Conservation (phyloP, 495 filamentous ascomycete species). For the Talaromyces proteolyticus region DNA sequence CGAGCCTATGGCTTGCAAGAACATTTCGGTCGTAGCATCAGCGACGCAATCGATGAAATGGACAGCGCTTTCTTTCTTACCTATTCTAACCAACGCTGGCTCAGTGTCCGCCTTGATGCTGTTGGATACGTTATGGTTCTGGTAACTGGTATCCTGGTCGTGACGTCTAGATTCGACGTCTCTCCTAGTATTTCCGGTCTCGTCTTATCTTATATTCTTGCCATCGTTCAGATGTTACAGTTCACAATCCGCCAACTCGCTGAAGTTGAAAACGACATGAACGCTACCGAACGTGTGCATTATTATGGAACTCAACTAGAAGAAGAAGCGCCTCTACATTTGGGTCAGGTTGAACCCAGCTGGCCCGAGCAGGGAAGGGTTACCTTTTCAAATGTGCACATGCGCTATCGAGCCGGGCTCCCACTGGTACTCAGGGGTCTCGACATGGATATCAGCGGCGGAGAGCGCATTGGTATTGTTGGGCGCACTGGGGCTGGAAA, state of each 20-base stretch:
- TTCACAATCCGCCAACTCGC: constrained; percentile 92
- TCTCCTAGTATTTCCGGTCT: constrained; percentile 78
- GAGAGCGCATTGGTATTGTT: constrained; percentile 90
- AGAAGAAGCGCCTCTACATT: constrained; percentile 77
- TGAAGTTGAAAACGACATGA: constrained; percentile 97
- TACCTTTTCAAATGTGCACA: constrained; percentile 75
- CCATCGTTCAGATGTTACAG: constrained; percentile 94
- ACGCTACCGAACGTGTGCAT: constrained; percentile 86
- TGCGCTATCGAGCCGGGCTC: constrained; percentile 81
- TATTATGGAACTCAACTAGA: constrained; percentile 87
- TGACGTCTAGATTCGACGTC: constrained; percentile 88
- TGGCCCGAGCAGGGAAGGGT: constrained; percentile 90
- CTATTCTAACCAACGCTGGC: constrained; percentile 90
- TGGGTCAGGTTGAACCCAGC: constrained; percentile 52
- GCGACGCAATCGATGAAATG: constrained; percentile 77
- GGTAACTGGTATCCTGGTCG: constrained; percentile 81
- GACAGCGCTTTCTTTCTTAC: constrained; percentile 91
- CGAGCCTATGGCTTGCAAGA: constrained; percentile 79
- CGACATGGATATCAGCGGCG: constrained; percentile 69
- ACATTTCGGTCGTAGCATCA: constrained; percentile 64
- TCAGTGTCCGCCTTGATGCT: constrained; percentile 74
- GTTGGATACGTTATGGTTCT: constrained; percentile 81
- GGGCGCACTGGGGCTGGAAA: constrained; percentile 94
- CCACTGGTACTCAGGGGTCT: constrained; percentile 81
- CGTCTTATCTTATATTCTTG: constrained; percentile 86